Conservation (phyloP, 1,139 yeast genomes). For the Taphrina confusa region DNA sequence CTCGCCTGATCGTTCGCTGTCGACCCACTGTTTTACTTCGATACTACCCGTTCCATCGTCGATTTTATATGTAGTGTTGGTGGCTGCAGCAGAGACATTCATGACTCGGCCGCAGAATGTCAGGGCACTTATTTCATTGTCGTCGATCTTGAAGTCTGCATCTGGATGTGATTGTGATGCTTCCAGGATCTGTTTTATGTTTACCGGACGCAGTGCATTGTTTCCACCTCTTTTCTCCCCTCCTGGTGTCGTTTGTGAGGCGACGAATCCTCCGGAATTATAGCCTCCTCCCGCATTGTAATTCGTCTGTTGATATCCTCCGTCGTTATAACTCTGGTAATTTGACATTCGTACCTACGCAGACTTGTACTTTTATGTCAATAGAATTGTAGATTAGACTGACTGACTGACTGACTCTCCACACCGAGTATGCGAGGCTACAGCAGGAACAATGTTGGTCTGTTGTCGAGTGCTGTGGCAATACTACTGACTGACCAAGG, state of each 20-base stretch:
- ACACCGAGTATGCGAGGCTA: too few species aligned
- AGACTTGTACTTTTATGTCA: not conserved
- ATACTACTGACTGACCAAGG: too few species aligned
- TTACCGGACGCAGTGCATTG: slow-evolving; percentile 62
- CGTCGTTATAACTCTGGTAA: slow-evolving; percentile 19
- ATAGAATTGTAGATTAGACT: not conserved
- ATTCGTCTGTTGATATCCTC: slow-evolving; percentile 24
- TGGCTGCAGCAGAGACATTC: slow-evolving; percentile 45
- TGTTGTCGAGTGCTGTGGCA: too few species aligned
- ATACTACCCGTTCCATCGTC: slow-evolving; percentile 91
- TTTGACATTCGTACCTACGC: not conserved
- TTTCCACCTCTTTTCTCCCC: slow-evolving; percentile 10
- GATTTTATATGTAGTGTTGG: slow-evolving; percentile 55
- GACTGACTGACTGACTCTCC: too few species aligned
- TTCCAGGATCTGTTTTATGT: slow-evolving; percentile 74
- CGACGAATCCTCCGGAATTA: slow-evolving; percentile 27
- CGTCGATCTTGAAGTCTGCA: slow-evolving; percentile 70
- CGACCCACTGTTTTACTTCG: slow-evolving; percentile 52
- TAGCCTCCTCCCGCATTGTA: slow-evolving; percentile 31
- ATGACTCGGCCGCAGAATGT: slow-evolving; percentile 68
- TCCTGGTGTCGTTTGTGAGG: slow-evolving; percentile 29
- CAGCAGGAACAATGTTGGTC: too few species aligned
- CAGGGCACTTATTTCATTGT: slow-evolving; percentile 61
- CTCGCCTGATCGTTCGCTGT: slow-evolving; percentile 29
- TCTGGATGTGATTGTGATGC: slow-evolving; percentile 70